Percentiles rank a stretch among this genome's conserved stretches.
Conservation (phyloP, 1,284 basidiomycete genomes). For the Stereum hirsutum region DNA sequence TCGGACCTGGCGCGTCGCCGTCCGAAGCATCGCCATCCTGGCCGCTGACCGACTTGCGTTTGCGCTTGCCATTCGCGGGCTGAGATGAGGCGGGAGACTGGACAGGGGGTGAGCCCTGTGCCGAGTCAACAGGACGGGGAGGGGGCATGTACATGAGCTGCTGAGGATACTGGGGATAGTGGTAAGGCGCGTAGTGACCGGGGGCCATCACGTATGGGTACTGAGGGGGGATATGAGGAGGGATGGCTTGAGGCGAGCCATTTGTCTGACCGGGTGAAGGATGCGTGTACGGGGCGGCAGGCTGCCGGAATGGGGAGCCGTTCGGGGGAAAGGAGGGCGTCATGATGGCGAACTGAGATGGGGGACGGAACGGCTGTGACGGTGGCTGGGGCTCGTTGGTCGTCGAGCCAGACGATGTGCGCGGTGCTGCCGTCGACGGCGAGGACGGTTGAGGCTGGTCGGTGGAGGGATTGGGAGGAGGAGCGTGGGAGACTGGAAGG, state of each 20-base stretch:
- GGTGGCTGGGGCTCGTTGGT: slow-evolving; percentile 31
- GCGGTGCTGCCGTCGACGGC: slow-evolving; percentile 25
- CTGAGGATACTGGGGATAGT: slow-evolving; percentile 47
- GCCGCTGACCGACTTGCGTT: slow-evolving; percentile 45
- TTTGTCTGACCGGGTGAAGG: slow-evolving; percentile 23
- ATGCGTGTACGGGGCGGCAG: slow-evolving; percentile 28
- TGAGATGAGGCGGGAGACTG: slow-evolving; percentile 28
- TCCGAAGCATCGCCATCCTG: slow-evolving; percentile 40
- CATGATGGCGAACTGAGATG: slow-evolving; percentile 41
- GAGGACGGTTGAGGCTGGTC: slow-evolving; percentile 20
- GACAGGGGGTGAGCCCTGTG: slow-evolving; percentile 18
- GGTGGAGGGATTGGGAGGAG: slow-evolving; percentile 21
- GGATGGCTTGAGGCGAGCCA: slow-evolving; percentile 33
- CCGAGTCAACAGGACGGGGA: slow-evolving; percentile 22
- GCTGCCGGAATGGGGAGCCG: slow-evolving; percentile 48
- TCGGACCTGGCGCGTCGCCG: slow-evolving; percentile 45
- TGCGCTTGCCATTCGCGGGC: slow-evolving; percentile 45
- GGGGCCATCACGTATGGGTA: slow-evolving; percentile 55
- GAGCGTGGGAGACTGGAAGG: slow-evolving; percentile 12
- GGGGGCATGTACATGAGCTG: slow-evolving; percentile 54
- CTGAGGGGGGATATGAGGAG: slow-evolving; percentile 26
- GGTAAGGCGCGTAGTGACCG: slow-evolving; percentile 30
- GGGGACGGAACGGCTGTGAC: slow-evolving; percentile 45
- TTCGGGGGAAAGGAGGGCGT: slow-evolving; percentile 44
- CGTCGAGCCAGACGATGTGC: slow-evolving; percentile 18